Evolutionary conservation across 768 basidiomycete genomes (phyloP), one percentile per base, ranked within the genome.

Genomic region (Collybia mongolica): DNA sequence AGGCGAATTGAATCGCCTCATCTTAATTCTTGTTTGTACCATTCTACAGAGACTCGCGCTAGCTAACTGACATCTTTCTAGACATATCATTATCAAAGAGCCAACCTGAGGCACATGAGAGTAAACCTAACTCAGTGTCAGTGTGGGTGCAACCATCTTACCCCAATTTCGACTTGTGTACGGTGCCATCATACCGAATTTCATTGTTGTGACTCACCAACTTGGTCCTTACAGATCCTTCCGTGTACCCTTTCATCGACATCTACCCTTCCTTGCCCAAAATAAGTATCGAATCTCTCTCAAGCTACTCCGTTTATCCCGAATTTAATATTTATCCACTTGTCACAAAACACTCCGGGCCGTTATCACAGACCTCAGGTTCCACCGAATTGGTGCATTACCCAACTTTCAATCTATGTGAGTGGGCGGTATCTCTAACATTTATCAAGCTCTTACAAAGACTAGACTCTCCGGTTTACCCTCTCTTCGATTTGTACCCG

Each of bases 401-500:
- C 15, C 47, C 52, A 15, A 45, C 50, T 8, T 56, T 56, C 40
- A 57, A 54, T 22, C 48, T 55, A 12, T 62, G 60, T 60, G 46
- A 43, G 55, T 48, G 44, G 20, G 5, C 14, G 49, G 28, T 46
- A 7, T 26, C 38, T 44, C 9, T 24, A 4, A 14, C 6, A n/a
- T 3, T 2, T 19, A 39, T 2, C 20, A 3, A 17, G n/a, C 32
- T 39, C 22, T 12, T 23, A 28, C 23, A 6, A 15, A 39, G 37
- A 3, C 9, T 23, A 58, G 57, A 56, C 24, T 61, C 65, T 6
- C 49, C 65, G 15, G 54, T 63, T 26, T 80, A 78, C 56, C 76
- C 79, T 23, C 51, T 71, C 57, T 63, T 77, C 32, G 60, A 71
- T 46, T 56, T 76, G 19, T 79, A 78, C 60, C 75, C 75, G 28